phyloP scores from a whole-genome alignment of 2,329 filamentous ascomycete genomes.

The Colletotrichum scovillei region DNA sequence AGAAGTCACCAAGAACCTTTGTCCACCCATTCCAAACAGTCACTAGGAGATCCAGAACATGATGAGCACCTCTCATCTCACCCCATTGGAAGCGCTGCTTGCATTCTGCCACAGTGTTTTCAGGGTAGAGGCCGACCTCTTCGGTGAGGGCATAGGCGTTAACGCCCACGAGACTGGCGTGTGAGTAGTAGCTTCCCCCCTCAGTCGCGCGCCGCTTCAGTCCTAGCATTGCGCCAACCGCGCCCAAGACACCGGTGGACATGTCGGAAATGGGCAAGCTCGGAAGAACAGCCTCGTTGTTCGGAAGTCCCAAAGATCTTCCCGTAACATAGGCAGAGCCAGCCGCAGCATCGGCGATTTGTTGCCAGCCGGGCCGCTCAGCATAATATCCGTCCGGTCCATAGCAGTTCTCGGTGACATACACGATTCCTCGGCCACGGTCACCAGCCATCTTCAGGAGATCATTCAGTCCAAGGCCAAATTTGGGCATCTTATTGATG shows the following conservation, averaged over 20 bases:
- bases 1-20: slow-evolving; percentile 9
- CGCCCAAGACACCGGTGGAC: slow-evolving; percentile 47
- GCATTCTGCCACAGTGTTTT: slow-evolving; percentile 18
- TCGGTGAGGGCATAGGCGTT: slow-evolving; percentile 42
- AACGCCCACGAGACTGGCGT: slow-evolving; percentile 43
- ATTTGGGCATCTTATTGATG: slow-evolving; percentile 52
- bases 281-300: slow-evolving; percentile 44
- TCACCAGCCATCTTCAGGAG: slow-evolving; percentile 49
- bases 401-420: slow-evolving; percentile 32
- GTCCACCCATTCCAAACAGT: slow-evolving; percentile 28
- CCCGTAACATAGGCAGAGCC: slow-evolving; percentile 48
- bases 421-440: slow-evolving; percentile 24
- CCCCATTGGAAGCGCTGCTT: slow-evolving; percentile 28
- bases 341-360: slow-evolving; percentile 41
- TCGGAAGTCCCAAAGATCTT: slow-evolving; percentile 39
- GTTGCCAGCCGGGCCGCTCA: slow-evolving; percentile 27
- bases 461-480: slow-evolving; percentile 53
- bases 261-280: slow-evolving; percentile 49
- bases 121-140: slow-evolving; percentile 46
- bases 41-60: slow-evolving; percentile 25
- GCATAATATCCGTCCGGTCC: slow-evolving; percentile 29
- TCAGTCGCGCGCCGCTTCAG: slow-evolving; percentile 45
- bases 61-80: slow-evolving; percentile 27
- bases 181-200: slow-evolving; percentile 46
- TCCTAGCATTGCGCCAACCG: slow-evolving; percentile 45